Evolutionary conservation across 1,139 yeast genomes (phyloP).

Genomic region (Debaryomyces nepalensis): DNA sequence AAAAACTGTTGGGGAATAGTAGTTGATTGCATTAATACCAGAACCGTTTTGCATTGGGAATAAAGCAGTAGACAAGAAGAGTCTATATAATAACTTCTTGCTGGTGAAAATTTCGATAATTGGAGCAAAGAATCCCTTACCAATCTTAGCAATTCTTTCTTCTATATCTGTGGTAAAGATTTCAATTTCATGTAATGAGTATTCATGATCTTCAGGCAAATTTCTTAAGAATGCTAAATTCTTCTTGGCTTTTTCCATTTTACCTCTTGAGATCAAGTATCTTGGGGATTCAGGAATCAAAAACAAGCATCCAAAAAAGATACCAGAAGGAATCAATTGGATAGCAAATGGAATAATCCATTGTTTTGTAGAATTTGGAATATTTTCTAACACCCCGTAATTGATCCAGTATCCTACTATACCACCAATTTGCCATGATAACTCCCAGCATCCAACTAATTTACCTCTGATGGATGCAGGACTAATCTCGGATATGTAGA

Average conservation of each 20-base stretch:
- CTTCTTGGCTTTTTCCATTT: slow-evolving; percentile 37
- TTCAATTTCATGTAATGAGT: slow-evolving; percentile 31
- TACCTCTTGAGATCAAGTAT: slow-evolving; percentile 42
- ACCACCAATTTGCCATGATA: slow-evolving; percentile 56
- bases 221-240: slow-evolving; percentile 35
- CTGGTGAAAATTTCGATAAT: slow-evolving; percentile 27
- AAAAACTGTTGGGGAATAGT: slow-evolving; percentile 39
- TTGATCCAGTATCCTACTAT: slow-evolving; percentile 38
- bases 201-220: slow-evolving; percentile 30
- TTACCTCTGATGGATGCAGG: slow-evolving; percentile 39
- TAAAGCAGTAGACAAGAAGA: slow-evolving; percentile 31
- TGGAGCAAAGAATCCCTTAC: slow-evolving; percentile 33
- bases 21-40: slow-evolving; percentile 40
- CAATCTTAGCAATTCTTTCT: slow-evolving; percentile 24
- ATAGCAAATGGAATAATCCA: slow-evolving; percentile 44
- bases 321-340: slow-evolving; percentile 48
- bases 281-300: slow-evolving; percentile 54
- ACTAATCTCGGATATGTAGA: slow-evolving; percentile 37
- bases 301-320: slow-evolving; percentile 43
- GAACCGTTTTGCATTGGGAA: slow-evolving; percentile 39
- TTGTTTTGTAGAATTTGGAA: slow-evolving; percentile 27
- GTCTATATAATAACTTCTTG: slow-evolving; percentile 28
- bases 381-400: slow-evolving; percentile 38
- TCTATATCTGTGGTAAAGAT: slow-evolving; percentile 26
- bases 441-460: slow-evolving; percentile 54